Percentiles rank a stretch among this genome's conserved stretches.
Evolutionary conservation across 805 yeast species (phyloP).

Genomic region (Barnettozyma pratensis): DNA sequence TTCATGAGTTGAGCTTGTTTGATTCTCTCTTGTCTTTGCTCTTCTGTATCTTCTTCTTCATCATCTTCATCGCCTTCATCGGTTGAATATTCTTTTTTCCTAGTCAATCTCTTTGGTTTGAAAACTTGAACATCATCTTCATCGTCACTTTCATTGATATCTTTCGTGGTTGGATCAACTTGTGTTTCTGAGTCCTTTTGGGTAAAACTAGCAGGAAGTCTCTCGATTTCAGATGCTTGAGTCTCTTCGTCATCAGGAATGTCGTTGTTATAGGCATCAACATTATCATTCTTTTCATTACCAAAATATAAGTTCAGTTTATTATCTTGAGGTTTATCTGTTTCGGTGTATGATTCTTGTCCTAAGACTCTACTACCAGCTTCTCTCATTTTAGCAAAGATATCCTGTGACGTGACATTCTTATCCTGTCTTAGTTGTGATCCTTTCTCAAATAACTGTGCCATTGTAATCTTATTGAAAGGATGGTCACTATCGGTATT

Average conservation of each 20-base stretch:
- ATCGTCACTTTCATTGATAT: conserved; percentile 22
- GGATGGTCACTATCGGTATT: conserved; percentile 7
- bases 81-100: conserved; percentile 6
- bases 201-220: neutral
- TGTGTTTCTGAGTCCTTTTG: neutral
- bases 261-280: neutral
- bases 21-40: conserved; percentile 17
- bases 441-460: conserved; percentile 20
- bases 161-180: neutral
- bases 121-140: conserved; percentile 12
- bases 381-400: conserved; percentile 15
- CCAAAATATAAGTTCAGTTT: neutral
- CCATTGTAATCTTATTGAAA: conserved; percentile 15
- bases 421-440: conserved; percentile 4
- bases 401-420: conserved; percentile 3
- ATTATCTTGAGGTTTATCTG: too few species aligned
- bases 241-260: conserved; percentile 25
- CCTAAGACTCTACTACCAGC: conserved; percentile 3
- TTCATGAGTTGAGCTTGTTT: conserved; percentile 17
- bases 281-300: conserved; percentile 8
- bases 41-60: conserved; percentile 21
- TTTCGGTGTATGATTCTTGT: too few species aligned
- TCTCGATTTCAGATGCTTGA: neutral
- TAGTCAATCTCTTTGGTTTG: conserved; percentile 9
- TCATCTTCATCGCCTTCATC: conserved; percentile 21